These are phyloP conservation scores for Lagenaria siceraria DNA, from an alignment of 306 rosid species.

Conservation along the genomic window DNA sequence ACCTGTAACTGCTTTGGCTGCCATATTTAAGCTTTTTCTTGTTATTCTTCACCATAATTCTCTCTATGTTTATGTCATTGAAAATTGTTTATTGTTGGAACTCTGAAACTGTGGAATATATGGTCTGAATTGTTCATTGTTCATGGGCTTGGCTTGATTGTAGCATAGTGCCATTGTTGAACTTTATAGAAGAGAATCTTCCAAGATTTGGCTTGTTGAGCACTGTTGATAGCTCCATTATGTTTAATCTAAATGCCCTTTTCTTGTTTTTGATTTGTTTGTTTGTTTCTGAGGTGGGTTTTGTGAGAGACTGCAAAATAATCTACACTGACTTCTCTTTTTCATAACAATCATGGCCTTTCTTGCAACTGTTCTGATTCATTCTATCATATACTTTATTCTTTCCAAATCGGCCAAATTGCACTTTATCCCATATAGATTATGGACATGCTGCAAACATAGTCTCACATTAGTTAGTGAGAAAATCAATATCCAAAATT, in stretches of 20 bases:
- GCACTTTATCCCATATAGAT: background rate
- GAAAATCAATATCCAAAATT: too few relatives aligned
- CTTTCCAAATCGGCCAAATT: background rate
- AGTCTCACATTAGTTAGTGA: too few relatives aligned
- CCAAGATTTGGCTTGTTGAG: background rate
- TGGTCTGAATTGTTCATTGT: background rate
- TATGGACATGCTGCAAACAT: too few relatives aligned
- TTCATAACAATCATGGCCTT: background rate
- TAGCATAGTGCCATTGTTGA: background rate
- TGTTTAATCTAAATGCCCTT: background rate
- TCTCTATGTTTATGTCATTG: background rate
- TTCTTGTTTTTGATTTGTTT: background rate
- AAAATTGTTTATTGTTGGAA: background rate
- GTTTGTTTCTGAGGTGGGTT: background rate
- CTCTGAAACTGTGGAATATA: background rate
- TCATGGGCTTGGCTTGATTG: background rate
- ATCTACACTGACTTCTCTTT: background rate
- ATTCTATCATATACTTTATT: background rate
- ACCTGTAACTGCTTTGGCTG: conserved; percentile 99
- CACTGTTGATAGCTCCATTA: background rate
- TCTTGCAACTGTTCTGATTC: background rate
- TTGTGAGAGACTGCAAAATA: background rate
- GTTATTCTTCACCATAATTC: background rate
- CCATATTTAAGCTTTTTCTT: conserved; percentile 38
- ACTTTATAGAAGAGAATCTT: background rate